Conservation (phyloP, 306 rosid species). For the Adenanthera pavonina region DNA sequence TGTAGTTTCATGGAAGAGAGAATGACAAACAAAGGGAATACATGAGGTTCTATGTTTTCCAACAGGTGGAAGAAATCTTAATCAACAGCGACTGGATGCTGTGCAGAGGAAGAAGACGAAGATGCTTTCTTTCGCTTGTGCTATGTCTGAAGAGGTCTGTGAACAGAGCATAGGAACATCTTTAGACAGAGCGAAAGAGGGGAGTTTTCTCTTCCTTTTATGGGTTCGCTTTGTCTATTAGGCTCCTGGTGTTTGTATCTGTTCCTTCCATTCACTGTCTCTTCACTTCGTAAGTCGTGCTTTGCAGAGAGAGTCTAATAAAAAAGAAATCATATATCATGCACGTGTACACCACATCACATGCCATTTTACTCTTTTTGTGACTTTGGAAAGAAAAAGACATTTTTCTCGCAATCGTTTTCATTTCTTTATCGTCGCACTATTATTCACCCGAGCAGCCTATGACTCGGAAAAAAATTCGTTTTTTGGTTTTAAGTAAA, state of each 20-base stretch:
- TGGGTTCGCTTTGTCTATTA: slow-evolving; percentile 34
- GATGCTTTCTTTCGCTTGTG: slow-evolving; percentile 6
- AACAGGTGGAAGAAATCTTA: slow-evolving; percentile 43
- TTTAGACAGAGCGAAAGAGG: slow-evolving; percentile 40
- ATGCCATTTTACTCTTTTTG: slow-evolving; percentile 51
- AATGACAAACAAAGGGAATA: slow-evolving; percentile 42
- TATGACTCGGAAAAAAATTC: neutral
- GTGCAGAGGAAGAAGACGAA: slow-evolving; percentile 19
- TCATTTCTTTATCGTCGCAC: neutral
- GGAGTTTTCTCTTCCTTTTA: slow-evolving; percentile 32
- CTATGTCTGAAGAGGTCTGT: slow-evolving; percentile 24
- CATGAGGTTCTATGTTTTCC: slow-evolving; percentile 40
- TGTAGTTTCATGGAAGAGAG: slow-evolving; percentile 51
- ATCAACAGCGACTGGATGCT: slow-evolving; percentile 37
- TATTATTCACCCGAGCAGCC: slow-evolving; percentile 1
- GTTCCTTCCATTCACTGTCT: slow-evolving; percentile 51
- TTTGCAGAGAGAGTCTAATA: slow-evolving; percentile 31
- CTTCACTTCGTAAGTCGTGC: slow-evolving; percentile 55
- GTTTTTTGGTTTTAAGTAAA: neutral
- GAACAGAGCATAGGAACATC: slow-evolving; percentile 40
- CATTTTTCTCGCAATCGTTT: slow-evolving; percentile 23
- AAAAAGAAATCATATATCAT: slow-evolving; percentile 18
- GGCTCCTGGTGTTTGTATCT: slow-evolving; percentile 41
- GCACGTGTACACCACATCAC: slow-evolving; percentile 78
- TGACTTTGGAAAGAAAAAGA: slow-evolving; percentile 1